Percentiles rank a stretch among this genome's conserved stretches.
phyloP scores from a whole-genome alignment of 305 asterid genomes.

The Withania somnifera region DNA sequence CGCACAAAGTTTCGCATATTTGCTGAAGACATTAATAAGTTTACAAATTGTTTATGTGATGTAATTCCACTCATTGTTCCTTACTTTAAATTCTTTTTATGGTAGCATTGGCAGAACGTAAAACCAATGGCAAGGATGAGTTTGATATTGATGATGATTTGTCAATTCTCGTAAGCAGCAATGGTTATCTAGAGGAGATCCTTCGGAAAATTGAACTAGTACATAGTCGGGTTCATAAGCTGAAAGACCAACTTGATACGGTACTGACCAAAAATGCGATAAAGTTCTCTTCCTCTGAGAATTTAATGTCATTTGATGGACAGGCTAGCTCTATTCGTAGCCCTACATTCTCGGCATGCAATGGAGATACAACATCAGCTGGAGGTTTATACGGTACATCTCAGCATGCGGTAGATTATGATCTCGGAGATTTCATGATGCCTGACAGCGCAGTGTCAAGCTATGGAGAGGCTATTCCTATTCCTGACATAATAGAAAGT shows the following conservation, averaged over 20 bases:
- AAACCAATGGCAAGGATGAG: constrained; percentile 30
- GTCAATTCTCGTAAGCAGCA: constrained; percentile 35
- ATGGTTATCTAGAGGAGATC: constrained; percentile 41
- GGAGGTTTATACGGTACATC: constrained; percentile 39
- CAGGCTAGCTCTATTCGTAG: constrained; percentile 52
- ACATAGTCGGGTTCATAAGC: constrained; percentile 48
- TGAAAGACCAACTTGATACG: constrained; percentile 56
- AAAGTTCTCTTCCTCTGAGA: constrained; percentile 84
- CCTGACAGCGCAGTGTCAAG: constrained; percentile 54
- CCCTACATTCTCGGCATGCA: constrained; percentile 72
- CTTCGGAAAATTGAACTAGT: constrained; percentile 59
- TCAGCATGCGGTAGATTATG: constrained; percentile 43
- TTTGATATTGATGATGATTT: constrained; percentile 35
- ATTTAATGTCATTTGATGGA: constrained; percentile 46
- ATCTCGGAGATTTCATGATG: constrained; percentile 52
- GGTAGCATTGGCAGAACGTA: constrained; percentile 30
- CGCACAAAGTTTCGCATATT: neutral
- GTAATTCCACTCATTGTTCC: neutral
- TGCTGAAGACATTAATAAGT: neutral
- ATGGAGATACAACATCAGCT: constrained; percentile 50
- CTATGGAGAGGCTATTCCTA: constrained; percentile 51
- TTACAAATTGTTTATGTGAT: neutral
- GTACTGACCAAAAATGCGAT: constrained; percentile 46
- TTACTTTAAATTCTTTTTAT: constrained; percentile 1
- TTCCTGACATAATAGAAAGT: constrained; percentile 90